Conservation (phyloP, 176 grass and related monocot species). For the Rhynchospora pubera region DNA sequence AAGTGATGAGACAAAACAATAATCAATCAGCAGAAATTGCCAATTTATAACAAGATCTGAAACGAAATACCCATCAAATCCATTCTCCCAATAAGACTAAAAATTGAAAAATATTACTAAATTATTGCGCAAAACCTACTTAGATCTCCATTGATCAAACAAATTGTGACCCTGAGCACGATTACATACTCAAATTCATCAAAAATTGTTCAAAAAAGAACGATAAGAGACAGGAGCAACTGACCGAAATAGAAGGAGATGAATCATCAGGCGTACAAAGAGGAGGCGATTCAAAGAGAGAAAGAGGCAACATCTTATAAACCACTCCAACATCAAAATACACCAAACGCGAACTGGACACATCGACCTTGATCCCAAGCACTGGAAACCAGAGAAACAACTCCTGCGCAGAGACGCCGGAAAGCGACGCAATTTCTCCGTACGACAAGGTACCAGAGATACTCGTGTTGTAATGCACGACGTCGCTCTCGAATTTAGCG, state of each 20-base stretch:
- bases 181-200: not conserved
- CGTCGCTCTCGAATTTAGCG: slow-evolving; percentile 29
- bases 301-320: slow-evolving; percentile 45
- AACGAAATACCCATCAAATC: not conserved
- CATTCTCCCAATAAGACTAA: not conserved
- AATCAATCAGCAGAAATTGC: not conserved
- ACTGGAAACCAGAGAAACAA: slow-evolving; percentile 71
- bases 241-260: not conserved
- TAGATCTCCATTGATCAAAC: not conserved
- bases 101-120: not conserved
- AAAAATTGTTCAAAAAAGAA: not conserved
- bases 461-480: slow-evolving; percentile 51
- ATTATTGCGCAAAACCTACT: not conserved
- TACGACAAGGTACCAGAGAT: slow-evolving; percentile 31
- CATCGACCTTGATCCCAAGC: slow-evolving; percentile 42
- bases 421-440: slow-evolving; percentile 39
- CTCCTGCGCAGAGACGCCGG: slow-evolving; percentile 39
- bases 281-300: slow-evolving; percentile 59
- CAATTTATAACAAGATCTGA: not conserved
- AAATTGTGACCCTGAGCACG: not conserved
- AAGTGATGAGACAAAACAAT: not conserved
- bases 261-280: slow-evolving; percentile 37
- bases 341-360: slow-evolving; percentile 44
- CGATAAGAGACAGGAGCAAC: not conserved
- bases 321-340: slow-evolving; percentile 73